These are phyloP conservation scores for Boletellus sp. DNA, from an alignment of 768 basidiomycete genomes.

Conservation along the genomic window DNA sequence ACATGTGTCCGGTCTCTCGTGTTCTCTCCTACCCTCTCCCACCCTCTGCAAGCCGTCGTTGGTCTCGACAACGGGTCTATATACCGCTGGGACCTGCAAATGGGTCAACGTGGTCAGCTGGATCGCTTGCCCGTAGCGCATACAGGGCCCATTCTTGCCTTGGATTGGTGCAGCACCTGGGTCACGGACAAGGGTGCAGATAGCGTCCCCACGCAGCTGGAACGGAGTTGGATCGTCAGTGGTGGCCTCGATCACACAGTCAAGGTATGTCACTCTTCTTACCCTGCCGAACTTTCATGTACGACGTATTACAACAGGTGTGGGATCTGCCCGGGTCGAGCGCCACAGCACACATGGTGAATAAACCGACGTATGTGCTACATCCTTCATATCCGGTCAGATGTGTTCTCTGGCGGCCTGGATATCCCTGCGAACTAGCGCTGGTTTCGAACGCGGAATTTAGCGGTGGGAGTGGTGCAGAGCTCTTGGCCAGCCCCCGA, in stretches of 20 bases:
- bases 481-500: constrained; percentile 26
- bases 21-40: constrained; percentile 63
- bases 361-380: constrained; percentile 64
- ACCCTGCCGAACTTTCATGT: not conserved
- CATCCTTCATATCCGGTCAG: constrained; percentile 75
- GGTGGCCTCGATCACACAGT: constrained; percentile 77
- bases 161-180: constrained; percentile 62
- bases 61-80: constrained; percentile 71
- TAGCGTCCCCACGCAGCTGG: constrained; percentile 9
- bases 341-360: constrained; percentile 51
- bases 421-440: constrained; percentile 71
- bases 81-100: constrained; percentile 75
- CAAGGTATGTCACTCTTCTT: constrained; percentile 45
- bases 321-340: constrained; percentile 57
- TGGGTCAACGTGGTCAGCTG: constrained; percentile 69
- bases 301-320: constrained; percentile 39
- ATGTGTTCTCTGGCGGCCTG: constrained; percentile 72
- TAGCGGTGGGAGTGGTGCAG: constrained; percentile 30
- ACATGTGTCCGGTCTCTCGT: constrained; percentile 64
- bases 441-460: constrained; percentile 65
- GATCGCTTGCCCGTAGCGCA: constrained; percentile 76
- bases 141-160: constrained; percentile 61
- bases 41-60: constrained; percentile 65
- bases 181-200: constrained; percentile 16
- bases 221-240: constrained; percentile 71